Evolutionary conservation across 1,284 basidiomycete species (phyloP).

Genomic region (Malassezia equina): DNA sequence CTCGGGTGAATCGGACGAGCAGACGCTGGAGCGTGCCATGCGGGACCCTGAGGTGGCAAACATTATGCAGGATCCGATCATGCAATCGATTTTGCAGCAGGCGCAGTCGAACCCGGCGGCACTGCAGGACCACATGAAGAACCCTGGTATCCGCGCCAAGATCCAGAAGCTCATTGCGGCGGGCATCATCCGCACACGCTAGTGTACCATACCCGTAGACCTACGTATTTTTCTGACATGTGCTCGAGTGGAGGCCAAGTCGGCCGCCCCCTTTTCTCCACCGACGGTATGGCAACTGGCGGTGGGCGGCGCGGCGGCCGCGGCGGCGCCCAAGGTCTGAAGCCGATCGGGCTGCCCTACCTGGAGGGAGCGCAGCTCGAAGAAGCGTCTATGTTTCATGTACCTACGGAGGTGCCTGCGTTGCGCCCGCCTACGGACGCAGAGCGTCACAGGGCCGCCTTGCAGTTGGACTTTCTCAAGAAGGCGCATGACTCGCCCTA

Average conservation of each 20-base stretch:
- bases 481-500: slow-evolving; percentile 11
- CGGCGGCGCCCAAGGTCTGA: not conserved
- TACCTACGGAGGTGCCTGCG: not conserved
- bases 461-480: slow-evolving; percentile 10
- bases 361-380: slow-evolving; percentile 9
- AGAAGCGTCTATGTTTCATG: not conserved
- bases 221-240: not conserved
- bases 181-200: slow-evolving; percentile 62
- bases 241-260: not conserved
- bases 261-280: not conserved
- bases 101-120: slow-evolving; percentile 81
- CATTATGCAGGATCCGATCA: slow-evolving; percentile 53
- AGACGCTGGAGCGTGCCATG: slow-evolving; percentile 88
- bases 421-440: slow-evolving; percentile 1
- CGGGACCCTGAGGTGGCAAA: slow-evolving; percentile 85
- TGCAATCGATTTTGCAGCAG: slow-evolving; percentile 73
- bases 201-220: slow-evolving; percentile 7
- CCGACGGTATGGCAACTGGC: not conserved
- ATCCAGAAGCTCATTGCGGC: slow-evolving; percentile 87
- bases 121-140: slow-evolving; percentile 94
- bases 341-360: slow-evolving; percentile 5
- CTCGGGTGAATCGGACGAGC: slow-evolving; percentile 78
- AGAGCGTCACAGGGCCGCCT: not conserved
- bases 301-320: slow-evolving; percentile 5
- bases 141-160: slow-evolving; percentile 64